Conservation (phyloP, 306 rosid species). For the Quercus robur region DNA sequence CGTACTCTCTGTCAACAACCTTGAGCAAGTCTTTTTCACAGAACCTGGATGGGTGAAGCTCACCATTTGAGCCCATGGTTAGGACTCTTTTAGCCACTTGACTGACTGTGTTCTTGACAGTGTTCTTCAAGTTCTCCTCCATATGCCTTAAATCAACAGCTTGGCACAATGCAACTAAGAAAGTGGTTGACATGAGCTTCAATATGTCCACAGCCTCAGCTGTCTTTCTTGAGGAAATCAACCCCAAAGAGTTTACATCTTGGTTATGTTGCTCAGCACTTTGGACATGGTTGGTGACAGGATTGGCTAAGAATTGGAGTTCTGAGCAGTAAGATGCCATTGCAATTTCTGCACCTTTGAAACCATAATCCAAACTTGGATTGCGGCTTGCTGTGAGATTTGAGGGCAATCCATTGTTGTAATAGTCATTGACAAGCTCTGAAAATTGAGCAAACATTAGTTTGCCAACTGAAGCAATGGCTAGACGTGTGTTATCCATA, state of each 20-base stretch:
- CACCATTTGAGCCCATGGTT: slow-evolving; percentile 59
- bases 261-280: slow-evolving; percentile 98
- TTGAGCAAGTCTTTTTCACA: slow-evolving; percentile 73
- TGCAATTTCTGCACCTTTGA: slow-evolving; percentile 89
- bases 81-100: slow-evolving; percentile 69
- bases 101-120: slow-evolving; percentile 58
- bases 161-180: slow-evolving; percentile 77
- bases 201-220: slow-evolving; percentile 72
- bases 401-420: slow-evolving; percentile 88
- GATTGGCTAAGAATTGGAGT: slow-evolving; percentile 83
- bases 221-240: slow-evolving; percentile 78
- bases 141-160: slow-evolving; percentile 81
- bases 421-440: slow-evolving; percentile 87
- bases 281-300: slow-evolving; percentile 90
- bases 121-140: slow-evolving; percentile 69
- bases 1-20: slow-evolving; percentile 68
- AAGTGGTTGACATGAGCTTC: slow-evolving; percentile 88
- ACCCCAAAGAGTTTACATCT: slow-evolving; percentile 87
- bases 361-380: slow-evolving; percentile 90
- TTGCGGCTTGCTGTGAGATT: slow-evolving; percentile 63
- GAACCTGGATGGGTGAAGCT: slow-evolving; percentile 78
- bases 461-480: slow-evolving; percentile 79
- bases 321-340: slow-evolving; percentile 98
- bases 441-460: slow-evolving; percentile 92
- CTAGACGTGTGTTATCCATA: slow-evolving; percentile 85